Conservation (phyloP, 805 yeast genomes). For the Wickerhamomyces queroliae region DNA sequence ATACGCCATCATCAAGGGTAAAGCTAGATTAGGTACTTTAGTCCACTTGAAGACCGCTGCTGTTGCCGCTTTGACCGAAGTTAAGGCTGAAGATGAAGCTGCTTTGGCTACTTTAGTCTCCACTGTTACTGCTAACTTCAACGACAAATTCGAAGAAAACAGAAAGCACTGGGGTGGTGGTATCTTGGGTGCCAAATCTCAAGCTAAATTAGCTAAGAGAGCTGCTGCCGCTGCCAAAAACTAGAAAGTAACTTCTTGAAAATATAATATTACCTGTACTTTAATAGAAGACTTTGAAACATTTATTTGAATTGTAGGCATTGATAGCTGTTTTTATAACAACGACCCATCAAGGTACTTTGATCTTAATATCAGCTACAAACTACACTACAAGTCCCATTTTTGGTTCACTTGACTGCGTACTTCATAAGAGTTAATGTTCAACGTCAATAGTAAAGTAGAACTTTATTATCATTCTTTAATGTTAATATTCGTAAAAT, state of each 20-base stretch:
- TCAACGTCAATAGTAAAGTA: too few species aligned
- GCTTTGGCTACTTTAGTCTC: slow-evolving; percentile 90
- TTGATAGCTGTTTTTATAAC: too few species aligned
- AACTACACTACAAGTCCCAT: too few species aligned
- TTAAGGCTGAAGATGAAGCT: slow-evolving; percentile 89
- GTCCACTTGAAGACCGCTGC: slow-evolving; percentile 98
- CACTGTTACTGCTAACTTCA: slow-evolving; percentile 89
- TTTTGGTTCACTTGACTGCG: too few species aligned
- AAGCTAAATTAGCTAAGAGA: slow-evolving; percentile 56
- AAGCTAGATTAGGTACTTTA: slow-evolving; percentile 96
- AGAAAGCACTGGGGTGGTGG: slow-evolving; percentile 99
- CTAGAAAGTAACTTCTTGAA: not conserved
- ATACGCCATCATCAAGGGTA: slow-evolving; percentile 96
- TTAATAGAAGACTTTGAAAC: not conserved
- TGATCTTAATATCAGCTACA: too few species aligned
- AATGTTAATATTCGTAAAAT: too few species aligned
- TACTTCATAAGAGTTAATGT: too few species aligned
- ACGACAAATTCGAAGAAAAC: slow-evolving; percentile 89
- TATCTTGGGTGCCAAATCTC: slow-evolving; percentile 91
- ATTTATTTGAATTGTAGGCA: too few species aligned
- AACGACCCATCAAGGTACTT: too few species aligned
- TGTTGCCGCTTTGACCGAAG: slow-evolving; percentile 96
- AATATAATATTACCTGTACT: too few species aligned
- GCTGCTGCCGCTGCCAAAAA: slow-evolving; percentile 9
- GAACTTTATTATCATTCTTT: too few species aligned